Conservation (phyloP, 2,329 filamentous ascomycete species). For the Thermomyces lanuginosus region DNA sequence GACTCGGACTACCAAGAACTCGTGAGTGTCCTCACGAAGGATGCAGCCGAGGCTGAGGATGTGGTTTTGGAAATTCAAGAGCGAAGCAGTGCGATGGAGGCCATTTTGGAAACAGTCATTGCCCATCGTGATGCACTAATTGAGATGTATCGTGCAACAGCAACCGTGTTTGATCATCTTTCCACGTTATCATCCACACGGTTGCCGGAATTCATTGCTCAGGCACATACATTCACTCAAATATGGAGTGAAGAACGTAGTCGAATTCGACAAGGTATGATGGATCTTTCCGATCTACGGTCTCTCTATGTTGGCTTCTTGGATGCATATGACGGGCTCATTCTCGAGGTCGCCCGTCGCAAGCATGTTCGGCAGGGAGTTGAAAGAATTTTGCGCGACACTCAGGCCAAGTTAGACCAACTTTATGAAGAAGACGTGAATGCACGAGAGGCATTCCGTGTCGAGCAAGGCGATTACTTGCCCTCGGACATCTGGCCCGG, state of each 20-base stretch:
- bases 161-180: conserved; percentile 48
- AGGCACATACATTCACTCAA: conserved; percentile 31
- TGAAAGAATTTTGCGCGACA: conserved; percentile 57
- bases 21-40: conserved; percentile 52
- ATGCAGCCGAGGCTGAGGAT: conserved; percentile 44
- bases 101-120: conserved; percentile 46
- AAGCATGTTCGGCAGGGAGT: conserved; percentile 58
- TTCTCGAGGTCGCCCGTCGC: conserved; percentile 68
- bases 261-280: conserved; percentile 50
- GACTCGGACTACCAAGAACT: conserved; percentile 66
- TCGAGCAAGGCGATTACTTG: conserved; percentile 70
- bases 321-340: conserved; percentile 64
- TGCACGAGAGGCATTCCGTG: conserved; percentile 61
- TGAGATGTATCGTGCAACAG: conserved; percentile 40
- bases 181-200: conserved; percentile 47
- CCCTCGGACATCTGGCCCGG: conserved; percentile 79
- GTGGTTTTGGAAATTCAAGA: conserved; percentile 55
- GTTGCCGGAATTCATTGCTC: conserved; percentile 38
- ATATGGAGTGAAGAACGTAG: conserved; percentile 61
- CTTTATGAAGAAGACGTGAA: conserved; percentile 56
- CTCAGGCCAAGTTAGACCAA: conserved; percentile 58
- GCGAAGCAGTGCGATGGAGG: conserved; percentile 60
- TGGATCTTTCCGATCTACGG: conserved; percentile 59
- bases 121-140: conserved; percentile 45
- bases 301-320: conserved; percentile 81